phyloP scores from a whole-genome alignment of 331 rosid species.

The Pyracantha coccinea region DNA sequence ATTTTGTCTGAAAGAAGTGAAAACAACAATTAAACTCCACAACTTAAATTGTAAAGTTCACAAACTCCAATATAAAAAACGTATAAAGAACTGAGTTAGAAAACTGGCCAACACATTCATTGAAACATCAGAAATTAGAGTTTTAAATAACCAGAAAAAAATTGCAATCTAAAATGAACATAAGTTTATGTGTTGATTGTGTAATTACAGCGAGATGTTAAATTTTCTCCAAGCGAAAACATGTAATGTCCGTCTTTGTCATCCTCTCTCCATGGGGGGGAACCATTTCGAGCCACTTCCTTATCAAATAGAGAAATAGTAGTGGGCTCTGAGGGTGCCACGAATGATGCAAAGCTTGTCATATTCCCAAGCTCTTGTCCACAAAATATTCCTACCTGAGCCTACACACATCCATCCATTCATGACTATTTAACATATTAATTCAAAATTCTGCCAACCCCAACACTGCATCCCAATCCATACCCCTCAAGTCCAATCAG shows the following conservation, averaged over 20 bases:
- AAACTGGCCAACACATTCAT: too few species aligned
- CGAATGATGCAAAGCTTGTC: constrained; percentile 74
- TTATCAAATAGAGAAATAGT: constrained; percentile 56
- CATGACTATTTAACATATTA: constrained; percentile 49
- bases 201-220: constrained; percentile 98
- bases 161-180: neutral
- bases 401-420: constrained; percentile 97
- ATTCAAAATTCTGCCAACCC: constrained; percentile 30
- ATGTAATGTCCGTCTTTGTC: constrained; percentile 99
- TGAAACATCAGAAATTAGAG: neutral
- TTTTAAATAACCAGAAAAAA: too few species aligned
- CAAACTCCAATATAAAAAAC: too few species aligned
- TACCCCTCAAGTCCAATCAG: neutral
- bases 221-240: constrained; percentile 93
- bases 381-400: constrained; percentile 98
- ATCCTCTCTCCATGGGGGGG: constrained; percentile 97
- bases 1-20: too few species aligned
- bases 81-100: too few species aligned
- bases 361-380: constrained; percentile 90
- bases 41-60: too few species aligned
- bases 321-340: constrained; percentile 62
- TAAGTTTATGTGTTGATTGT: neutral
- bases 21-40: too few species aligned
- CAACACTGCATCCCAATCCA: constrained; percentile 19
- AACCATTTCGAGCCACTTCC: constrained; percentile 84